Evolutionary conservation across 2,329 filamentous ascomycete species (phyloP), one percentile per base, ranked within the genome.

Genomic region (Aspergillus sp.): DNA sequence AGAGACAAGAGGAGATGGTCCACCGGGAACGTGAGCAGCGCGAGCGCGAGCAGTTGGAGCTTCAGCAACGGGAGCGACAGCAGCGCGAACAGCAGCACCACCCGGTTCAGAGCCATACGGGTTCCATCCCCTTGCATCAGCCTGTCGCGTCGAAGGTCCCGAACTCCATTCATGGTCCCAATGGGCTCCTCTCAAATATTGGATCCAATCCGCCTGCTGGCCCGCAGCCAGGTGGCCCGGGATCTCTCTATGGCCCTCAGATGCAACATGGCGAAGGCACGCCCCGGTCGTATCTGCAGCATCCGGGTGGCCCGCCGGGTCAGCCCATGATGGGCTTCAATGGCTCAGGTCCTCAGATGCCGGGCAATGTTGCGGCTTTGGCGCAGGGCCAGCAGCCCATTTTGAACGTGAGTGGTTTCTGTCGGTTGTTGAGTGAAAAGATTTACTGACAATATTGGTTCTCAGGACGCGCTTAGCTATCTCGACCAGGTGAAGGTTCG

Each of bases 401-500:
- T 61, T 74, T 95, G 35, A 84, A 84, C 68, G 80, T 82, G 62
- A 77, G 79, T 17, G 19, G 17, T 22, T 4, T 20, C 3, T 5
- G 19, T 13, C 22, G 10, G n/a, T 24, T 32, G n/a, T 24, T 32
- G 32, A 7, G 8, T 8, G 10, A 5, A 16, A 33, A 22, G 6
- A 5, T 33, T 33, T 36, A 35, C 41, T 54, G 16, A 53, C 50
- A 6, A 16, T 44, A 50, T 56, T 50, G 20, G 83, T 79, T 78
- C 84, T 67, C 65, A 84, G 81, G 86, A 89, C 73, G 94, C 94
- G 30, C 81, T 99, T 42, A 96, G 91, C 65, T 99, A 99, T 67
- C 83, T 99, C 20, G 94, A 99, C 67, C 94, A 97, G 72, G 94
- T 99, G 58, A 99, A 99, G 73, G 92, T 97, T 24, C 92, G 96